Evolutionary conservation across 129 eudicot genomes (phyloP).

Genomic region (Lonicera japonica): DNA sequence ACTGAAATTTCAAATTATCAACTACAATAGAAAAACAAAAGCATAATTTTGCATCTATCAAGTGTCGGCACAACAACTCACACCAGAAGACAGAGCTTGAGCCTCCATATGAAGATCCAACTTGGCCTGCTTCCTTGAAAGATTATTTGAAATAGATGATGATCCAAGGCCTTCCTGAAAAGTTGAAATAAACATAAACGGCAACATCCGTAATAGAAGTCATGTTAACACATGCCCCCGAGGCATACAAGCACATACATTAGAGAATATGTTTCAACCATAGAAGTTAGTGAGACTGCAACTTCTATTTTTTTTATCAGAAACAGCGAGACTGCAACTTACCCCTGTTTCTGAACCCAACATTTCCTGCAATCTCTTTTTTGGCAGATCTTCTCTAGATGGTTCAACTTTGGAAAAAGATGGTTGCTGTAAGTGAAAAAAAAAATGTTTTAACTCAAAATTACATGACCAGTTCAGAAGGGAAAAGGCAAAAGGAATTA

Average conservation of each 20-base stretch:
- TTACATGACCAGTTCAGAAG: background rate
- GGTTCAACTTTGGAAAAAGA: conserved; percentile 50
- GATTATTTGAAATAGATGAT: conserved; percentile 13
- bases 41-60: too few species aligned
- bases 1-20: too few species aligned
- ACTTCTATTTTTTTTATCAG: too few species aligned
- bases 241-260: too few species aligned
- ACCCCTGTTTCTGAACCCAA: conserved; percentile 52
- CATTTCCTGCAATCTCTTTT: conserved; percentile 59
- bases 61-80: conserved; percentile 14
- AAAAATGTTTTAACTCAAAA: background rate
- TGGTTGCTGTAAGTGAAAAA: conserved; percentile 51
- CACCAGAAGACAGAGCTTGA: conserved; percentile 24
- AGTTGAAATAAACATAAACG: background rate
- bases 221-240: background rate
- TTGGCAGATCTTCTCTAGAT: conserved; percentile 25
- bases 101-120: conserved; percentile 22
- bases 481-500: background rate
- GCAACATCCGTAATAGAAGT: background rate
- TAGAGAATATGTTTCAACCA: too few species aligned
- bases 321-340: conserved; percentile 15
- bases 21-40: too few species aligned
- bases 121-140: conserved; percentile 25
- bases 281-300: too few species aligned
- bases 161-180: conserved; percentile 28